Evolutionary conservation across 768 basidiomycete genomes (phyloP), one percentile per base, ranked within the genome.

Genomic region (Cubamyces sp.): DNA sequence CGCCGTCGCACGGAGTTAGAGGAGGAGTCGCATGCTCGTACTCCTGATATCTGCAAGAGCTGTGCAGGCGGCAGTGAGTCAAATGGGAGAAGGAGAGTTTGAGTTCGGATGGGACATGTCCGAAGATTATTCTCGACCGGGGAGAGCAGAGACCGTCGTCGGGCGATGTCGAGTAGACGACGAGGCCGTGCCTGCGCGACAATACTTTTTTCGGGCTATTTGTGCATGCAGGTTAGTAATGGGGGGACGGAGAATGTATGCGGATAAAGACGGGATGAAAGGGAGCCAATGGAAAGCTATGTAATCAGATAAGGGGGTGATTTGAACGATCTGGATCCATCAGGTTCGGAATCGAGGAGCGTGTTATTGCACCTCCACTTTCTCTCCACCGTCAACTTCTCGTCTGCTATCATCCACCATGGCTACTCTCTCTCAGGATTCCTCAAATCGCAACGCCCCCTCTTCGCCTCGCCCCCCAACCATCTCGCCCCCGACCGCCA

Each of bases 331-430:
- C 40, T 34, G 46, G 18, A 30, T 50, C 41, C 39, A 58, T 54
- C 40, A 54, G 41, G 21, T 54, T 54, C 53, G 34, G 34, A 34
- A 34, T 34, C 34, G 53, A 54, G 53, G 41, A 42, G 15, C 12
- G 52, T 53, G 52, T 41, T 23, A 53, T 23, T n/a, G 18, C 25
- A 21, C 60, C 41, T 48, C 51, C 62, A 57, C 57, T 55, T 64
- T 59, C 62, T 64, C 62, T 64, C 56, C 62, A 58, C 57, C 62
- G 39, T 54, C 62, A 64, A 53, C 62, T 54, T 49, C 62, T 23
- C 45, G 53, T 51, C 47, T 55, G 56, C 57, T 59, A 55, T 55
- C 57, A 55, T 59, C 57, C 41, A 46, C 57, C 62, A 64, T 64
- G 62, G 57, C 62, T 54, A 64, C 62, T 54, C 57, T 49, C 57